Base-by-base conservation (phyloP, 2,329 filamentous ascomycete genomes). In the Fusarium keratoplasticum region DNA sequence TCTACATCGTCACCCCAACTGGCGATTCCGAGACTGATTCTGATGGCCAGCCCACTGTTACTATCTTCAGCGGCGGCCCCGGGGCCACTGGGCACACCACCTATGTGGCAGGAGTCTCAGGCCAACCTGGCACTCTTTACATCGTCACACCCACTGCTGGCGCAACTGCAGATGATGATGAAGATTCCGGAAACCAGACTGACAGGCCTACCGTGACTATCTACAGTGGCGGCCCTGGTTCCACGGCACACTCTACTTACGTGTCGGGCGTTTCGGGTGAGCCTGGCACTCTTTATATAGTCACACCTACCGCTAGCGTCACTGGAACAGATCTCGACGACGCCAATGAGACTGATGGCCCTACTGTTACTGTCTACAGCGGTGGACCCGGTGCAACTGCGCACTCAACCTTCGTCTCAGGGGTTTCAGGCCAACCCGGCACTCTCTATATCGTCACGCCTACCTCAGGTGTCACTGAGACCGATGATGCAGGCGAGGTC, bases 381-480 rank as follows among this genome's bases (percentile, higher is more conserved):
- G 38, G 50, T 5, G 70, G 69, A 9, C 5, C 47, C 2, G 65
- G 22, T 1, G 11, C 69, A 3, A 59, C 44, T 4, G 13, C 57
- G 1, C 27, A 8, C 16, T 70, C 69, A 1, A 7, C 61, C 0
- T 69, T 66, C 9, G 10, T 72, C 0, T 14, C 65, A 0, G 59
- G 40, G 14, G 27, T 20, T 9, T 47, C 69, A 0, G 64, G 59
- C 0, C 42, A 25, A 1, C 64, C 69, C 1, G 69, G 70, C 27
- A 72, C 70, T 18, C n/a, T 72, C 1, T 44, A 72, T 7, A 63
- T 72, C 1, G 42, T 72, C 14, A 72, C 70, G 1, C 69, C 70
- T 1, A 33, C 47, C 0, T 36, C 50, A 0, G 42, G 4, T 13
- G 11, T 52, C 11, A 52, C 47, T 20, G 10, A 20, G n/a, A 27